Base-by-base conservation (phyloP, 768 basidiomycete species). In the Flagelloscypha sp. region DNA sequence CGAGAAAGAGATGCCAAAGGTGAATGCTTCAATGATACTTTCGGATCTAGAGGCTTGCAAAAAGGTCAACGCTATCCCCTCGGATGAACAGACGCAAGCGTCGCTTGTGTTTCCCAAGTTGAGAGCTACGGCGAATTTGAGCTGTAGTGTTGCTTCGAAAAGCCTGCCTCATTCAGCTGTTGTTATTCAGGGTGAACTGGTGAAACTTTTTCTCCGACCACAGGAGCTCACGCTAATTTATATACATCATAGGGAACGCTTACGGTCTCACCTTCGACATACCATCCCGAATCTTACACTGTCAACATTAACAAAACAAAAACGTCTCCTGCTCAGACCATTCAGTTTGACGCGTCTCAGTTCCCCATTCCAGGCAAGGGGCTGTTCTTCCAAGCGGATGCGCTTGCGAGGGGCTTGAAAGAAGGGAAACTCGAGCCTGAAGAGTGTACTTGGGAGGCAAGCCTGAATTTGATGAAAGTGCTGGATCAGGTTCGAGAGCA, bases 341-440 rank as follows among this genome's bases (percentile, higher is more conserved):
- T n/a, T n/a, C n/a, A 33, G 31, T 18, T 21, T 11, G 17, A 33
- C 30, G 30, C 16, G n/a, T n/a, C n/a, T n/a, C 17, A 33, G 31
- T 3, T 33, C n/a, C 17, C 15, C 6, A 33, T 33, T 19, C 31
- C 31, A 6, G 31, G 31, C n/a, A 33, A 19, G 18, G 31, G 31
- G n/a, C 15, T 33, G 7, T 33, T 33, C 31, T 33, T 18, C 18
- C 31, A 33, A 19, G 31, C 31, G n/a, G 31, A 33, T 19, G 11
- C 31, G 18, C 18, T 33, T n/a, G 31, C 13, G 3, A 16, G 31
- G 10, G 31, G 13, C 13, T 21, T 33, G 18, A 16, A 21, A n/a
- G 31, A 33, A n/a, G 31, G 31, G n/a, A n/a, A 10, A n/a, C n/a
- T 33, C 15, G 31, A 33, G 31, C 31, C 31, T 15, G 31, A 33